Evolutionary conservation across 805 yeast genomes (phyloP).

Genomic region (Barnettozyma sucrosica): DNA sequence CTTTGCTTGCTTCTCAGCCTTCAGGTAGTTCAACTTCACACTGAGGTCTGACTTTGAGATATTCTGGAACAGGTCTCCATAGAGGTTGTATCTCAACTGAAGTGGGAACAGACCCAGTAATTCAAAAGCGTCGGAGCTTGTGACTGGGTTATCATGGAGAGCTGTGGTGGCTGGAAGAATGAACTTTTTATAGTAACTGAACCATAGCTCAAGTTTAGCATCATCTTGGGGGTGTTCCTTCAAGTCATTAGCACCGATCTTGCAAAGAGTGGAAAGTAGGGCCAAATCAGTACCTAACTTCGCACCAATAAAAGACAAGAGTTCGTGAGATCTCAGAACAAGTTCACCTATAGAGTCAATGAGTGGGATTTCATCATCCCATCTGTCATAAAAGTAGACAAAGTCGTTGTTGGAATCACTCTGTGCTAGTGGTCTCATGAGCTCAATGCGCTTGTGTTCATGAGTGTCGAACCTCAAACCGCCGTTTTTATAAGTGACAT

Average conservation of each 20-base stretch:
- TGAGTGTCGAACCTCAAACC: neutral
- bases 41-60: conserved; percentile 49
- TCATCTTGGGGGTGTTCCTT: conserved; percentile 14
- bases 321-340: conserved; percentile 39
- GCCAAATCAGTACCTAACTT: conserved; percentile 42
- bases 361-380: conserved; percentile 40
- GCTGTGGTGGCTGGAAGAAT: conserved; percentile 52
- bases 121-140: conserved; percentile 53
- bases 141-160: conserved; percentile 50
- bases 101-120: conserved; percentile 49
- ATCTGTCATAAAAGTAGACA: conserved; percentile 41
- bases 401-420: conserved; percentile 14
- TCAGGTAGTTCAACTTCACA: conserved; percentile 53
- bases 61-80: conserved; percentile 68
- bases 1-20: conserved; percentile 74
- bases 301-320: conserved; percentile 51
- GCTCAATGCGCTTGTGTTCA: conserved; percentile 14
- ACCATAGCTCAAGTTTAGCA: conserved; percentile 37
- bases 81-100: conserved; percentile 66
- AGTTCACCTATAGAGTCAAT: conserved; percentile 39
- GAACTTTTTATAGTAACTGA: conserved; percentile 56
- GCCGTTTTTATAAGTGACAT: conserved; percentile 17
- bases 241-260: conserved; percentile 46
- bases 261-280: conserved; percentile 52
- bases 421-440: conserved; percentile 28